Evolutionary conservation across 345 rosid species (phyloP).

Genomic region (Euphorbia lathyris): DNA sequence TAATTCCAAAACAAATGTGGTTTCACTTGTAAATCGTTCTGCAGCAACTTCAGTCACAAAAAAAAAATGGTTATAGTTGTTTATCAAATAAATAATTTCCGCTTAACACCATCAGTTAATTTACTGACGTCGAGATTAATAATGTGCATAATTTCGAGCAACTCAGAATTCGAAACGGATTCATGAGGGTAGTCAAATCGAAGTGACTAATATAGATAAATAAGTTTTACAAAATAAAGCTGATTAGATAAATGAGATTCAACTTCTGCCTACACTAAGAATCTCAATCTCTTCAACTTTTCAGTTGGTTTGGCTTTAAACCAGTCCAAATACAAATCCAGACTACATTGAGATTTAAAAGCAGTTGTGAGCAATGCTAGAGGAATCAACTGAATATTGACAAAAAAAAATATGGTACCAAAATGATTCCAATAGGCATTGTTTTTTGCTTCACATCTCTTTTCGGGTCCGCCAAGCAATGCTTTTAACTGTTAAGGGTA

Average conservation of each 20-base stretch:
- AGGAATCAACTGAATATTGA: neutral
- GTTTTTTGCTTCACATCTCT: neutral
- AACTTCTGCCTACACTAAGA: neutral
- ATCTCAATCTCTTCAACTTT: neutral
- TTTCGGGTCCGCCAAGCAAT: neutral
- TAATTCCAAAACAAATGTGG: no score
- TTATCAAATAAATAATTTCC: no score
- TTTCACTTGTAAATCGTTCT: no score
- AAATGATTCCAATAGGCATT: neutral
- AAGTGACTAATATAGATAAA: neutral
- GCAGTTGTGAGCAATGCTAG: neutral
- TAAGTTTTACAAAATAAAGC: neutral
- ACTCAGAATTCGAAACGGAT: no score
- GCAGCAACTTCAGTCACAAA: no score
- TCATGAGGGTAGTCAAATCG: no score
- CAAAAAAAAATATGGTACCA: neutral
- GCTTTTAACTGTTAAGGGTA: slow-evolving; percentile 58
- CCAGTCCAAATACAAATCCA: neutral
- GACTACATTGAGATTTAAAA: neutral
- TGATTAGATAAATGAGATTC: neutral
- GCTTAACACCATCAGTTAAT: no score
- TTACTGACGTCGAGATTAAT: no score
- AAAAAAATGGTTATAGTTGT: no score
- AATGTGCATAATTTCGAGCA: no score
- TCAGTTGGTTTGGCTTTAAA: neutral